Conservation (phyloP, 257 asterid genomes). For the Solanum appendiculatum region DNA sequence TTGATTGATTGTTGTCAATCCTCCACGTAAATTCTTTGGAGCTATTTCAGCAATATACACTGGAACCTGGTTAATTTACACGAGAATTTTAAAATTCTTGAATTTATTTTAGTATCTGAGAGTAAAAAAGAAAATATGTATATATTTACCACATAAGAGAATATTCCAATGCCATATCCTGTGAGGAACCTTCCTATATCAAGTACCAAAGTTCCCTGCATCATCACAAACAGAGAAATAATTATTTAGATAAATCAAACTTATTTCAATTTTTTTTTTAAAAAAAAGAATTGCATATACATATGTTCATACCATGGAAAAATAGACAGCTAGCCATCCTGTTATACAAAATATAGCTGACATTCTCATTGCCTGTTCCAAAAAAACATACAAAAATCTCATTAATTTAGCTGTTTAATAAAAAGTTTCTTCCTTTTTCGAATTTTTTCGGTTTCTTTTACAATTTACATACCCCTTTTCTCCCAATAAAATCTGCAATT, state of each 20-base stretch:
- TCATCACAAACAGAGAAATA: not conserved
- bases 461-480: conserved; percentile 58
- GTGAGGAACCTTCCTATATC: conserved; percentile 72
- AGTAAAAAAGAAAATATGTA: not conserved
- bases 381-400: not conserved
- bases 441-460: not conserved
- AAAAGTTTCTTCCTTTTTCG: not conserved
- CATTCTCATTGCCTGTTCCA: conserved; percentile 61
- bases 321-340: conserved; percentile 71
- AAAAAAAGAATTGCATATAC: not conserved
- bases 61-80: conserved; percentile 39
- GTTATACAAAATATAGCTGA: conserved; percentile 59
- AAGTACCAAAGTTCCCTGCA: conserved; percentile 52
- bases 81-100: not conserved
- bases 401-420: not conserved
- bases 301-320: conserved; percentile 31
- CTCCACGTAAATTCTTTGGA: conserved; percentile 76
- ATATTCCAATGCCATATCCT: conserved; percentile 78
- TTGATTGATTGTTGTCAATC: conserved; percentile 78
- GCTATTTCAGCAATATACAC: conserved; percentile 83
- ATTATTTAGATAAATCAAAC: not conserved
- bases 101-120: not conserved
- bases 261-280: too few relatives aligned
- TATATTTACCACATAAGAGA: conserved; percentile 69
- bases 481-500: conserved; percentile 58